Evolutionary conservation across 306 rosid species (phyloP), one percentile per base, ranked within the genome.

Genomic region (Vicia sativa): DNA sequence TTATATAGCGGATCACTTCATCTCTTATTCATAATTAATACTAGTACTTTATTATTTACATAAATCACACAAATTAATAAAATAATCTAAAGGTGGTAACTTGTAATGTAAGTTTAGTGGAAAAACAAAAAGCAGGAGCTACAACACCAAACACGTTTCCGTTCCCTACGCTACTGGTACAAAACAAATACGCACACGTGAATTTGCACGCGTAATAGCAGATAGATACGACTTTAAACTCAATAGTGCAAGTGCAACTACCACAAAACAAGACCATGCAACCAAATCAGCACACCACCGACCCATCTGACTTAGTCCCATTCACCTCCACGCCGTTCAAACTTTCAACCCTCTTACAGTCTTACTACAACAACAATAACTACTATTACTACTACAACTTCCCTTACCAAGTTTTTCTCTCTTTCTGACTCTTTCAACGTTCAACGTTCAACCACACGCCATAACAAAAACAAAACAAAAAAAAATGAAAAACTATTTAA

Each of bases 391-490:
- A 52, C 71, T 4, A 57, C 73, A 10, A 44, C 58, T 34, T 0
- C n/a, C 0, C 21, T 19, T 56, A 9, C 45, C 45, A 14, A 49
- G 29, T 34, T 52, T 44, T 49, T 49, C 11, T 28, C 45, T 34
- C 23, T 43, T 19, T 25, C 12, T 1, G 35, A 77, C 12, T 56
- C 7, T 62, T 41, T 65, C 80, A 77, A 74, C 67, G 0, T 85
- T 89, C 93, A 85, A 87, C 84, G 68, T 78, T 87, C 89, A 85
- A 78, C 65, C 68, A 38, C 68, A 29, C 63, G 31, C 59, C 18
- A 34, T 7, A 34, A 34, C 38, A 34, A 34, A 31, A 49, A 21
- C 67, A 25, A 9, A 3, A 16, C n/a, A n/a, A 28, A 25, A 5
- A 61, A 26, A 46, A 37, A 2, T 5, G n/a, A n/a, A 15, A 3